Conservation (phyloP, 2,329 filamentous ascomycete species). For the Pseudohalonectria lignicola region DNA sequence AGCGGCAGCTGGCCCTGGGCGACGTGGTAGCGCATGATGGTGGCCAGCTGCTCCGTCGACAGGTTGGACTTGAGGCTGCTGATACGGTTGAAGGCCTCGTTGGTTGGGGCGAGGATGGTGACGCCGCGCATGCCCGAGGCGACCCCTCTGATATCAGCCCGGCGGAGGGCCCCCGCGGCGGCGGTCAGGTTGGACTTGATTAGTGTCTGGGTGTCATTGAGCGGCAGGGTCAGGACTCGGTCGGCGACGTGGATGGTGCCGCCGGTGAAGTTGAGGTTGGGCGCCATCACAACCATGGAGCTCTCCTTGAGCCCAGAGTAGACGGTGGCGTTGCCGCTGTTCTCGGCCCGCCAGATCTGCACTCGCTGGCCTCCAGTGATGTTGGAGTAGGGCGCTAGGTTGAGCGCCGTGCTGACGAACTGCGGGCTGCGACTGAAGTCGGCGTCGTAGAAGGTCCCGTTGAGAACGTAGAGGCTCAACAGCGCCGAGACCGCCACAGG, state of each 20-base stretch:
- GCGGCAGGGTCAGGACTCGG: conserved; percentile 32
- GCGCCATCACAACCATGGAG: conserved; percentile 28
- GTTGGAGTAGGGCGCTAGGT: conserved; percentile 39
- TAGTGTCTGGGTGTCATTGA: conserved; percentile 27
- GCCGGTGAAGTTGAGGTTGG: conserved; percentile 42
- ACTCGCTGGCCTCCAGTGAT: conserved; percentile 50
- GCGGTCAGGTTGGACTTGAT: conserved; percentile 30
- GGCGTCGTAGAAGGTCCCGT: conserved; percentile 30
- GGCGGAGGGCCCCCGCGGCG: conserved; percentile 31
- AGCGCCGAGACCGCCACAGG: conserved; percentile 24
- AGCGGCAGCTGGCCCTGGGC: conserved; percentile 36
- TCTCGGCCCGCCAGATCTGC: conserved; percentile 26
- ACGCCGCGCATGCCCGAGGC: conserved; percentile 33
- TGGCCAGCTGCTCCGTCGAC: conserved; percentile 31
- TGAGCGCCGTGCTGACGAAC: conserved; percentile 32
- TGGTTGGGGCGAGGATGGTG: conserved; percentile 55
- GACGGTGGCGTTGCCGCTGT: conserved; percentile 34
- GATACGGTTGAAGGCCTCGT: conserved; percentile 47
- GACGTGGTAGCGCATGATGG: conserved; percentile 54
- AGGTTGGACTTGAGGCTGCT: conserved; percentile 38
- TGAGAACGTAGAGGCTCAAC: conserved; percentile 47
- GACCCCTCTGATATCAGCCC: conserved; percentile 26
- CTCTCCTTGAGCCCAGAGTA: conserved; percentile 39
- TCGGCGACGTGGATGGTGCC: conserved; percentile 44
- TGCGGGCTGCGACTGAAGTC: conserved; percentile 16